These are phyloP conservation scores for Cercospora zeae-maydis DNA, from an alignment of 2,329 filamentous ascomycete species.

Conservation along the genomic window DNA sequence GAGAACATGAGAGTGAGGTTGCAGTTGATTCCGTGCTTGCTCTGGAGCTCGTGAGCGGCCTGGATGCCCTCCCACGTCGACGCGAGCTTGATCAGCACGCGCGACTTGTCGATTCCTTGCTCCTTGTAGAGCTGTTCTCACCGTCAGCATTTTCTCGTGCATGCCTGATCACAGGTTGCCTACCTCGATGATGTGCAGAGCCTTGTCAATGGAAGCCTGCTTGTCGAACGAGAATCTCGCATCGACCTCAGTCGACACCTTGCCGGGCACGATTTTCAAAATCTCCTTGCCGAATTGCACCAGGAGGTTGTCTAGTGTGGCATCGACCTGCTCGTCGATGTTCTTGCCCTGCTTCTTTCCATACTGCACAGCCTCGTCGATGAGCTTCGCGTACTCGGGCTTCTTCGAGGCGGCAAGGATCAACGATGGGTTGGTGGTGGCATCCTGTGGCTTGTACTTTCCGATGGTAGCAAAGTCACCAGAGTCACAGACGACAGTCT, in stretches of 20 bases:
- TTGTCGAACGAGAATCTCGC: conserved; percentile 94
- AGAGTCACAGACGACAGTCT: conserved; percentile 96
- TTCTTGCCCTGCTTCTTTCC: conserved; percentile 70
- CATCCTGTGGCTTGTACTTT: conserved; percentile 99
- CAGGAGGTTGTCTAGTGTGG: conserved; percentile 85
- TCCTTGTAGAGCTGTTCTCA: conserved; percentile 79
- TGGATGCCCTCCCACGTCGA: conserved; percentile 99
- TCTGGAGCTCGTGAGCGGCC: conserved; percentile 94
- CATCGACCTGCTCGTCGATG: conserved; percentile 80
- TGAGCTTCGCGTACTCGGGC: conserved; percentile 31
- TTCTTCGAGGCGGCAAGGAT: conserved; percentile 94
- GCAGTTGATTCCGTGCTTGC: conserved; percentile 93
- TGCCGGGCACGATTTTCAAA: conserved; percentile 91
- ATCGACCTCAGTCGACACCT: conserved; percentile 98
- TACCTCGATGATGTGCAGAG: conserved; percentile 93
- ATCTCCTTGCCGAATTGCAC: conserved; percentile 99
- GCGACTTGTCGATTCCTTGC: conserved; percentile 86
- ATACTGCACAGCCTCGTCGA: conserved; percentile 57
- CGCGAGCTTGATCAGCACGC: conserved; percentile 96
- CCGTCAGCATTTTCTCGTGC: conserved; percentile 27
- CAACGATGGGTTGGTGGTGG: conserved; percentile 98
- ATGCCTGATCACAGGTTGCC: background rate
- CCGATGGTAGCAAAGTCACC: conserved; percentile 82
- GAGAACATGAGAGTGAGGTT: conserved; percentile 99
- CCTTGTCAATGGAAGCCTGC: conserved; percentile 88